These are phyloP conservation scores for Davidsoniella virescens DNA, from an alignment of 2,329 filamentous ascomycete species.

Conservation along the genomic window DNA sequence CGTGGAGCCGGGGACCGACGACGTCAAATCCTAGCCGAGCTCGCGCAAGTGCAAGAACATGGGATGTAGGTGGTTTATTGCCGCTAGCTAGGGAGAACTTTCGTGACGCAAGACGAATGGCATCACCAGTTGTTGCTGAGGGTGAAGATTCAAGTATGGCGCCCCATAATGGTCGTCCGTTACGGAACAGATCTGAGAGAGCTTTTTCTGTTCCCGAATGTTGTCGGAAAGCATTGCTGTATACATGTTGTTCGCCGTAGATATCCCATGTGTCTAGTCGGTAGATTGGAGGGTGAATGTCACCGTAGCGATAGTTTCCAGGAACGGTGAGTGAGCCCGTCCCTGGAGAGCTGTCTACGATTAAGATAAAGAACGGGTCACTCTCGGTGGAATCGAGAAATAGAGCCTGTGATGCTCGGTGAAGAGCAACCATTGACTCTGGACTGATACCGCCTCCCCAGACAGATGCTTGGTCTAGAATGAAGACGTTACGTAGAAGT, in stretches of 20 bases:
- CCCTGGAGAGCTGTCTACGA: not conserved
- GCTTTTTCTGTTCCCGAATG: not conserved
- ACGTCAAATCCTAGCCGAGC: slow-evolving; percentile 3
- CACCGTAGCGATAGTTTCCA: slow-evolving; percentile 2
- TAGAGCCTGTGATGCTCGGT: slow-evolving; percentile 10
- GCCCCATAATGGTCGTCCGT: slow-evolving; percentile 11
- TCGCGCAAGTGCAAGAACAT: slow-evolving; percentile 7
- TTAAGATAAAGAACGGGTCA: slow-evolving; percentile 9
- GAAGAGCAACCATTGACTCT: slow-evolving; percentile 4
- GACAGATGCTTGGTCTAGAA: slow-evolving; percentile 2
- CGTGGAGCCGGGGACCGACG: not conserved
- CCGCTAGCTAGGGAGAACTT: slow-evolving; percentile 2
- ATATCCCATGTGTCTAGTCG: slow-evolving; percentile 7
- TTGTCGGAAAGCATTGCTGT: not conserved
- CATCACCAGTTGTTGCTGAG: slow-evolving; percentile 3
- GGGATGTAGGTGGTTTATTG: slow-evolving; percentile 2
- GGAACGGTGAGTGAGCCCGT: not conserved
- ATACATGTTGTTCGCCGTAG: not conserved
- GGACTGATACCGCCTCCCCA: slow-evolving; percentile 2
- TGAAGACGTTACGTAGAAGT: slow-evolving; percentile 4
- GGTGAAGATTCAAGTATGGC: slow-evolving; percentile 7
- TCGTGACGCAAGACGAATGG: slow-evolving; percentile 7
- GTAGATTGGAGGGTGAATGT: slow-evolving; percentile 10
- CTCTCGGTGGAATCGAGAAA: slow-evolving; percentile 3
- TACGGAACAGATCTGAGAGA: slow-evolving; percentile 1